Evolutionary conservation across 169 alveolate species (phyloP), one percentile per base, ranked within the genome.

Genomic region (Plasmodium vivax): DNA sequence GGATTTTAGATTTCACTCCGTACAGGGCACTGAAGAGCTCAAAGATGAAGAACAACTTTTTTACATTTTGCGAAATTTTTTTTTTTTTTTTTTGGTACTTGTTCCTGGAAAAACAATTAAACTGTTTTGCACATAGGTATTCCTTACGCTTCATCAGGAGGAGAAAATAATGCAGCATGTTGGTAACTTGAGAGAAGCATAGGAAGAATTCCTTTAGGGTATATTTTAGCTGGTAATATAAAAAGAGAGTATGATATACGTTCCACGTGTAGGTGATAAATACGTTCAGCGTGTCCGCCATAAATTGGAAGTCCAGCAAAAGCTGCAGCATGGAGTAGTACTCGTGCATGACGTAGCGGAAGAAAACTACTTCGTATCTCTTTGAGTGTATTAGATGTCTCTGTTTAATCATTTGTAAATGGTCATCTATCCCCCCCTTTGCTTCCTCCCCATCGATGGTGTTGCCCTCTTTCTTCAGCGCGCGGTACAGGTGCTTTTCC

Each of bases 81-180:
- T 68, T 87, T 43, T 77, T 87, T 77, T 54, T 87, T 38, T 71
- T 87, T 74, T 9, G 75, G 68, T 87, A 87, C 45, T 56, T 87
- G 77, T 87, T 87, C 45, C 93, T 54, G 47, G 54, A 87, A 87
- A 87, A 87, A 47, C 74, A 74, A 23, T 54, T 75, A 79, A 87
- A 87, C 80, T 77, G 34, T 36, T 79, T 51, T 75, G 85, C 51
- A 87, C 27, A n/a, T 19, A 87, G 75, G 71, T 38, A 32, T n/a
- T 87, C 85, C 36, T 36, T 87, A 16, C 68, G 27, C 2, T 87
- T 54, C 82, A 54, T 45, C 1, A 75, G 14, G 68, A 87, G 68
- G 30, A 87, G 41, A 56, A 87, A 87, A 77, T 51, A 74, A 54
- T 87, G 32, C 3, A 54, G 32, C 93, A 87, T 87, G 27, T 56